These are phyloP conservation scores for Casuarina equisetifolia DNA, from an alignment of 306 rosid genomes.

Conservation along the genomic window DNA sequence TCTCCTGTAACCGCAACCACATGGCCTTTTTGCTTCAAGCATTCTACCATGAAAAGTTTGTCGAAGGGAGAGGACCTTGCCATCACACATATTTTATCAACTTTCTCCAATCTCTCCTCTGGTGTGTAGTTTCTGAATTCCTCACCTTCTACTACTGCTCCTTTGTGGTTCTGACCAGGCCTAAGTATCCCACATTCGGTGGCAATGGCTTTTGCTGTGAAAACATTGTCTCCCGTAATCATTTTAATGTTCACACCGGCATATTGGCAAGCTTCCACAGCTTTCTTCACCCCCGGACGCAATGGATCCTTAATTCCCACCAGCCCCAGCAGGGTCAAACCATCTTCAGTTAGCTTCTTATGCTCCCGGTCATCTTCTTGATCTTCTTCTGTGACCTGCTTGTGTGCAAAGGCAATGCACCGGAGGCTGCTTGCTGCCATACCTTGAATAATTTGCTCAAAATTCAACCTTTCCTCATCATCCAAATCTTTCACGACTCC, in stretches of 20 bases:
- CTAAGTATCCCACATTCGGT: slow-evolving; percentile 33
- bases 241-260: slow-evolving; percentile 32
- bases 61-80: slow-evolving; percentile 41
- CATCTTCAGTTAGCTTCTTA: slow-evolving; percentile 8
- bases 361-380: not conserved
- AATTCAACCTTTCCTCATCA: slow-evolving; percentile 9
- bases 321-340: slow-evolving; percentile 31
- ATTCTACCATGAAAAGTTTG: slow-evolving; percentile 37
- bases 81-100: slow-evolving; percentile 38
- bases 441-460: slow-evolving; percentile 32
- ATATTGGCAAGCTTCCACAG: slow-evolving; percentile 31
- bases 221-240: slow-evolving; percentile 38
- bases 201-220: slow-evolving; percentile 36
- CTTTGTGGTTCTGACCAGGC: slow-evolving; percentile 1
- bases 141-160: slow-evolving; percentile 32
- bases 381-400: slow-evolving; percentile 7
- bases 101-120: slow-evolving; percentile 34
- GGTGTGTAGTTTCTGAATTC: slow-evolving; percentile 33
- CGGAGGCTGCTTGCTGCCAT: slow-evolving; percentile 40
- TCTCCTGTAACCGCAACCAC: slow-evolving; percentile 35
- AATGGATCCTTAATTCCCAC: slow-evolving; percentile 39
- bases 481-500: slow-evolving; percentile 18
- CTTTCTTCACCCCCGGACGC: slow-evolving; percentile 25
- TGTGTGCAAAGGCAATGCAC: slow-evolving; percentile 44
- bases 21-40: slow-evolving; percentile 40